phyloP scores from a whole-genome alignment of 371 early-diverging fungal genomes.

The Astathelohania contejeani region DNA sequence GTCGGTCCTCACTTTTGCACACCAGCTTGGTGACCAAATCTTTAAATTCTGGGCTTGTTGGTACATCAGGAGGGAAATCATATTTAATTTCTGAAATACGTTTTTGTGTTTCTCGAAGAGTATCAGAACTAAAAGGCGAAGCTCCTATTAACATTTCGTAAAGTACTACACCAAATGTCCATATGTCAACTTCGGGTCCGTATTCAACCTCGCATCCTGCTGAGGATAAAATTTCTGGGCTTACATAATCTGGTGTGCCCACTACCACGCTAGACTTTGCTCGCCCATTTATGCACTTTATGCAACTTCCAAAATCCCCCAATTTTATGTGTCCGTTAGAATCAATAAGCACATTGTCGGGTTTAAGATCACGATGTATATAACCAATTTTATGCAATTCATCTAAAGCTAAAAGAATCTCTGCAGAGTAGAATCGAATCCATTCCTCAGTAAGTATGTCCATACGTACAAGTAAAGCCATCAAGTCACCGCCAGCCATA shows the following conservation, averaged over 20 bases:
- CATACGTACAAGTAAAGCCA: conserved; percentile 56
- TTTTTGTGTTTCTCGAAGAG: conserved; percentile 55
- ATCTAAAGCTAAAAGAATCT: conserved; percentile 44
- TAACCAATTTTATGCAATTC: conserved; percentile 45
- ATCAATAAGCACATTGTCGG: conserved; percentile 68
- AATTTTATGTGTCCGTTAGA: conserved; percentile 59
- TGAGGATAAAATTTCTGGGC: conserved; percentile 57
- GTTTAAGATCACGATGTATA: conserved; percentile 63
- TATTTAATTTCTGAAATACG: conserved; percentile 53
- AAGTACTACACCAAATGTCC: conserved; percentile 71
- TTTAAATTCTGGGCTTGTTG: conserved; percentile 31
- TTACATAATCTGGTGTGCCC: conserved; percentile 66
- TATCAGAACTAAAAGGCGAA: conserved; percentile 58
- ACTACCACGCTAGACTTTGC: conserved; percentile 56
- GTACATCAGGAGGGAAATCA: conserved; percentile 41
- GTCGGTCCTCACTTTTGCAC: conserved; percentile 45
- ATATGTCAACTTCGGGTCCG: conserved; percentile 59
- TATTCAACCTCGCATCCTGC: conserved; percentile 53
- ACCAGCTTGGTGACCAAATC: conserved; percentile 46
- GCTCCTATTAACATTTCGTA: conserved; percentile 61
- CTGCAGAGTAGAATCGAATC: conserved; percentile 52
- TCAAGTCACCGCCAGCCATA: conserved; percentile 69
- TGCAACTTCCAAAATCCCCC: conserved; percentile 69
- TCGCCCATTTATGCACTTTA: conserved; percentile 49
- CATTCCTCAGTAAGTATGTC: conserved; percentile 51